Conservation (phyloP, 2,329 filamentous ascomycete species). For the Metarhizium brunneum region DNA sequence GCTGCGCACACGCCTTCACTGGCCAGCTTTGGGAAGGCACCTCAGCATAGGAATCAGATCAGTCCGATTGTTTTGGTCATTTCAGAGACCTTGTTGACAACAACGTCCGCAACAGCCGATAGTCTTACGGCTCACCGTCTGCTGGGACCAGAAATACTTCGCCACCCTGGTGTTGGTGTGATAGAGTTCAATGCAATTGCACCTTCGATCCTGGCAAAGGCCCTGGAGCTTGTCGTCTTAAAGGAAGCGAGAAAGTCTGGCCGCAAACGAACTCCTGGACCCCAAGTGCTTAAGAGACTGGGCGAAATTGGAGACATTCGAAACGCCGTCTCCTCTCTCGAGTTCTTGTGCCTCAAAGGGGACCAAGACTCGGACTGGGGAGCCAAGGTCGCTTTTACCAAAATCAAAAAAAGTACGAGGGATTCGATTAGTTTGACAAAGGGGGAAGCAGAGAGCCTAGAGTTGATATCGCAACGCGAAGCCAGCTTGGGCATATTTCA, state of each 20-base stretch:
- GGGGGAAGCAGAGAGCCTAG: constrained; percentile 70
- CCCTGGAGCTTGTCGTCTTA: constrained; percentile 68
- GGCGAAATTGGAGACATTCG: constrained; percentile 86
- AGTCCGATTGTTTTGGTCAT: constrained; percentile 81
- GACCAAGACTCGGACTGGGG: constrained; percentile 69
- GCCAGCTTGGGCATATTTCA: constrained; percentile 91
- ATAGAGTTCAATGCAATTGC: constrained; percentile 95
- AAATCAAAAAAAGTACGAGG: constrained; percentile 52
- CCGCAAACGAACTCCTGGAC: constrained; percentile 65
- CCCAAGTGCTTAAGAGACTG: constrained; percentile 66
- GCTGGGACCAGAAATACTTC: constrained; percentile 75
- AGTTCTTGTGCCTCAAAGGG: constrained; percentile 82
- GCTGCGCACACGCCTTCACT: constrained; percentile 54
- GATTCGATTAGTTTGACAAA: constrained; percentile 55
- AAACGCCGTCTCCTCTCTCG: constrained; percentile 82
- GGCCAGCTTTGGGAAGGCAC: constrained; percentile 33
- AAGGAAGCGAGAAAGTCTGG: constrained; percentile 80
- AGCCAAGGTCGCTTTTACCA: constrained; percentile 61
- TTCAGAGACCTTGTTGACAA: constrained; percentile 82
- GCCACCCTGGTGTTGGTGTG: constrained; percentile 66
- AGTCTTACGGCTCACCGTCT: constrained; percentile 89
- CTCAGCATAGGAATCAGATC: constrained; percentile 32
- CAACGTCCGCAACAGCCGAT: constrained; percentile 74
- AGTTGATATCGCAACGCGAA: constrained; percentile 78
- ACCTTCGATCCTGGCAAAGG: constrained; percentile 74